Evolutionary conservation across 2,329 filamentous ascomycete species (phyloP).

Genomic region (Epichloe elymi): DNA sequence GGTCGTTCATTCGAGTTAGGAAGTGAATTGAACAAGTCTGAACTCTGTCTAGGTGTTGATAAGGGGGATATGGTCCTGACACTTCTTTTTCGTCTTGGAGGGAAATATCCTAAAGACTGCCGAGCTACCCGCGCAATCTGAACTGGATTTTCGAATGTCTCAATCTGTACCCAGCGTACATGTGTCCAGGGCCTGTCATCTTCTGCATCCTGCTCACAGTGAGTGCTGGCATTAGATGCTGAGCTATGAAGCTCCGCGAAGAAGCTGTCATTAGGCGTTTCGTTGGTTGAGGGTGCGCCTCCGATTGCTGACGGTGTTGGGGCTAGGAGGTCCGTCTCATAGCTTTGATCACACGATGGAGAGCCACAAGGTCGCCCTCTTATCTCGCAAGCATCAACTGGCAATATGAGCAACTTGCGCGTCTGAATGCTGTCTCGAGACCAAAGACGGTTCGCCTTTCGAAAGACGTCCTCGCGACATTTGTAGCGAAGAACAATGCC

Average conservation of each 20-base stretch:
- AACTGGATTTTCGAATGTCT: conserved; percentile 53
- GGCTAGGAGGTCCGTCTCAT: conserved; percentile 37
- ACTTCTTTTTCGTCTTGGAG: conserved; percentile 80
- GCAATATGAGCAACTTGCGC: conserved; percentile 67
- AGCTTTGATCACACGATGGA: conserved; percentile 27
- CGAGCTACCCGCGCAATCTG: conserved; percentile 79
- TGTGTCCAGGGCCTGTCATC: conserved; percentile 70
- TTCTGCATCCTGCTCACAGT: conserved; percentile 17
- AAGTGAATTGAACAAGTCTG: conserved; percentile 40
- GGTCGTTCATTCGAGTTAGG: conserved; percentile 23
- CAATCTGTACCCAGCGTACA: conserved; percentile 77
- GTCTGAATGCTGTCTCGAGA: conserved; percentile 82
- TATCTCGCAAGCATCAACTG: conserved; percentile 77
- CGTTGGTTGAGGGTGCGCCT: conserved; percentile 10
- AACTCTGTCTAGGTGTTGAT: conserved; percentile 53
- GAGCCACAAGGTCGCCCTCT: conserved; percentile 59
- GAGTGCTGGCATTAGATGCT: conserved; percentile 16
- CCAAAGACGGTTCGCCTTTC: conserved; percentile 89
- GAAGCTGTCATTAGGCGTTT: conserved; percentile 25
- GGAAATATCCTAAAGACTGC: conserved; percentile 76
- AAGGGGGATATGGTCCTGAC: conserved; percentile 49
- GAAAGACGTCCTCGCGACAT: conserved; percentile 69
- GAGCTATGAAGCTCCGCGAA: conserved; percentile 21
- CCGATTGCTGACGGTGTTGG: conserved; percentile 28
- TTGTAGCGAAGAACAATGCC: conserved; percentile 84